phyloP scores from a whole-genome alignment of 2,329 filamentous ascomycete genomes.

The Acephala macrosclerotiorum region DNA sequence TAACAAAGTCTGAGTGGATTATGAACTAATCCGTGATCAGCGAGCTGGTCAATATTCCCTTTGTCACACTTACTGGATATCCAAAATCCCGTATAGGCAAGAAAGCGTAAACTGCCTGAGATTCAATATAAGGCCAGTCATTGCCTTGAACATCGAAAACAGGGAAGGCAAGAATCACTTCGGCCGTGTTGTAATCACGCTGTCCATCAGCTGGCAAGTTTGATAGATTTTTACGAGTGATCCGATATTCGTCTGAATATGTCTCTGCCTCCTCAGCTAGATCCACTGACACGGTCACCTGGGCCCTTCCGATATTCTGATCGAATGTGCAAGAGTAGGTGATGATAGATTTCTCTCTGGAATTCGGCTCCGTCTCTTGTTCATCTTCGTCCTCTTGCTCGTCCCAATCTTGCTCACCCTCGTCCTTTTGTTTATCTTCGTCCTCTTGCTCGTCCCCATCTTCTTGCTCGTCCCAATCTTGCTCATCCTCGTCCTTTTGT shows the following conservation, averaged over 20 bases:
- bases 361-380: too few species aligned
- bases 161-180: conserved; percentile 37
- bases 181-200: neutral
- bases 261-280: neutral
- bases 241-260: neutral
- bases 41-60: neutral
- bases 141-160: neutral
- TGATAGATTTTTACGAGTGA: neutral
- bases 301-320: neutral
- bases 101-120: conserved; percentile 32
- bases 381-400: too few species aligned
- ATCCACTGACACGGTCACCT: neutral
- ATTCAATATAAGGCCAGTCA: conserved; percentile 14
- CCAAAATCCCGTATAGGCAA: conserved; percentile 31
- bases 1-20: conserved; percentile 34
- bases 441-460: too few species aligned
- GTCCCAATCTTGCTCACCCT: too few species aligned
- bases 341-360: too few species aligned
- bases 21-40: conserved; percentile 24
- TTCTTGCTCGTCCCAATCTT: too few species aligned
- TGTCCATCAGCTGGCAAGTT: neutral
- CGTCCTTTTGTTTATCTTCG: too few species aligned
- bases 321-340: too few species aligned
- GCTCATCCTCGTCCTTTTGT: too few species aligned
- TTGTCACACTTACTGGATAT: conserved; percentile 29